Evolutionary conservation across 1,284 basidiomycete species (phyloP), one percentile per base, ranked within the genome.

Genomic region (Austroboletus novae-zelandiae): DNA sequence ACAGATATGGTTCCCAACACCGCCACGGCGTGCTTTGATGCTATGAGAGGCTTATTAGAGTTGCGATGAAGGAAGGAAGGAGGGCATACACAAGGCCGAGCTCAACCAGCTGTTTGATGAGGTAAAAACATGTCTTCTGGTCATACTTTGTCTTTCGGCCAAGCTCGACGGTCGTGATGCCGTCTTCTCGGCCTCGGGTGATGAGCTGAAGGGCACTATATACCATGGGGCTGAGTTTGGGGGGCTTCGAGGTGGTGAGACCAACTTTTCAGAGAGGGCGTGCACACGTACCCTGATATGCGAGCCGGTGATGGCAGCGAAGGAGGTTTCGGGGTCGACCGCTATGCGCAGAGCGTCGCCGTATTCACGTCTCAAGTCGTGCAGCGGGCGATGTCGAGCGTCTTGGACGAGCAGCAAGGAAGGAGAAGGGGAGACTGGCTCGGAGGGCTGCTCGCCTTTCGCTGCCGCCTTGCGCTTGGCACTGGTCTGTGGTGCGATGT

Each of bases 201-300:
- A 96, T 84, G 45, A 92, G 75, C 65, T 94, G 91, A n/a, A 96
- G 76, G 3, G 85, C 82, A n/a, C 82, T 81, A 64, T 93, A 95
- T 3, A 92, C 86, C 78, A 89, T 86, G 0, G 86, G 82, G 34
- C 87, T 91, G 54, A 95, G 70, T 65, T 86, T 90, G 2, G 86
- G 71, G 42, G 85, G 83, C 90, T 94, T 40, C 37, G 29, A 40
- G 40, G 4, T 58, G 51, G 36, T 56, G 52, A 52, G 34, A 51
- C 36, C 7, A 32, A 15, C 3, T 40, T 35, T 36, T 15, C 35
- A 32, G 8, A 29, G 45, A 35, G 36, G 44, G 34, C 9, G 25
- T 17, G 17, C 18, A 36, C 6, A 71, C 82, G 49, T 57, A 91
- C 87, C 58, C 84, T 76, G 46, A 85, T 83, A 71, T 93, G 89